Evolutionary conservation across 106 monocot species (phyloP), one percentile per base, ranked within the genome.

Genomic region (Acorus calamus): DNA sequence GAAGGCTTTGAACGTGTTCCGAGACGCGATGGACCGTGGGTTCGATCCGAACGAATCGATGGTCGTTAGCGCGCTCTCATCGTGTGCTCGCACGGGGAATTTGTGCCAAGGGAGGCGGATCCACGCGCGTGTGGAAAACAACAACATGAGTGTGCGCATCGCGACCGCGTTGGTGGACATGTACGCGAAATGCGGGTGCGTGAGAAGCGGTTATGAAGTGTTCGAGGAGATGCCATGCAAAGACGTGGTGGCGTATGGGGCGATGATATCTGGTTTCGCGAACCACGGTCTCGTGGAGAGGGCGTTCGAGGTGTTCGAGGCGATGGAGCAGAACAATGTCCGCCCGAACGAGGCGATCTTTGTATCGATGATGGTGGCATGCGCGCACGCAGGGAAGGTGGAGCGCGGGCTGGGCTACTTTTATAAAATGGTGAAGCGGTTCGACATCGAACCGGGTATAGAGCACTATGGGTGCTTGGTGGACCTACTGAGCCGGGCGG

Each of bases 381-480:
- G 78, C 56, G 74, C 51, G 46, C 78, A 78, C 51, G 74, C 71
- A 47, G 78, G 77, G 0, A 58, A 78, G 62, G 71, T 82, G 7
- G 70, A 77, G 4, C 66, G 71, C 59, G 82, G 74, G 42, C 47
- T 54, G 62, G 53, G 42, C n/a, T 63, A 70, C 49, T 78, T 82
- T 56, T 55, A 63, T 7, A 52, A n/a, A 10, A 82, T 77, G 82
- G 41, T 8, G 3, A 14, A 54, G 13, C 11, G 60, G 10, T 67
- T 74, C 41, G 62, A 74, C 4, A 47, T 82, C 46, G 5, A 49
- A 41, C 74, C 82, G 0, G 60, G 49, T 14, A 56, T 55, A 8
- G 82, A 82, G 62, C 82, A 82, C 41, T 82, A 82, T 44, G 74
- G 77, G 13, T 78, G 77, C 62, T 67, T 82, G 74, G 78, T 82